Evolutionary conservation across 2,329 filamentous ascomycete genomes (phyloP), one percentile per base, ranked within the genome.

Genomic region (Epichloe aotearoae): DNA sequence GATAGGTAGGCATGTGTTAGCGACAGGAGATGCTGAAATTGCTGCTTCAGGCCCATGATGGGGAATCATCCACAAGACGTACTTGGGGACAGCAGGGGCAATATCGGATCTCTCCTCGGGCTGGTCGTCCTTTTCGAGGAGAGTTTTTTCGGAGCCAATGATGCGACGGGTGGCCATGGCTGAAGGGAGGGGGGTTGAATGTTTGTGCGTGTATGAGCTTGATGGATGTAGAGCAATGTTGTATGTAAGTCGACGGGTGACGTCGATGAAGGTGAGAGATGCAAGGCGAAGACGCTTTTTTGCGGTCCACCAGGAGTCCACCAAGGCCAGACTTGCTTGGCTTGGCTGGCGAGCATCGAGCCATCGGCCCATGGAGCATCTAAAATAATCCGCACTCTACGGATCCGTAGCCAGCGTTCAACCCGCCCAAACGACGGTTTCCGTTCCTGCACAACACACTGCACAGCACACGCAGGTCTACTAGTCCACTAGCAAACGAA

Each of bases 11-110:
- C n/a, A 19, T 19, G 19, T 5, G 40, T 42, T 26, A 42, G 40
- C 10, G 19, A 42, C 4, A 4, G 8, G n/a, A 4, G 19, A 23
- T 15, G 10, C 4, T 7, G 15, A 36, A 19, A 14, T 23, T 11
- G 44, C 19, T 37, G 33, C 17, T n/a, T 26, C 19, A 10, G 45
- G 19, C 14, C 11, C 11, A 17, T 33, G n/a, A n/a, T 23, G 46
- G 5, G 33, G 23, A 7, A 11, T 10, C 19, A 19, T 30, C 10
- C 8, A 30, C 15, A 4, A 30, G 19, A 47, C 52, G 41, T 71
- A 94, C 88, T 76, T 74, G 49, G 89, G 88, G 46, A 95, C 88
- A 20, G 88, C 88, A 19, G 88, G 87, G n/a, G 83, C 71, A 56
- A 86, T 90, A 69, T 83, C 80, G 51, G 86, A 89, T 60, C 81